These are phyloP conservation scores for Starmerella sp. DNA, from an alignment of 805 yeast genomes.

Conservation along the genomic window DNA sequence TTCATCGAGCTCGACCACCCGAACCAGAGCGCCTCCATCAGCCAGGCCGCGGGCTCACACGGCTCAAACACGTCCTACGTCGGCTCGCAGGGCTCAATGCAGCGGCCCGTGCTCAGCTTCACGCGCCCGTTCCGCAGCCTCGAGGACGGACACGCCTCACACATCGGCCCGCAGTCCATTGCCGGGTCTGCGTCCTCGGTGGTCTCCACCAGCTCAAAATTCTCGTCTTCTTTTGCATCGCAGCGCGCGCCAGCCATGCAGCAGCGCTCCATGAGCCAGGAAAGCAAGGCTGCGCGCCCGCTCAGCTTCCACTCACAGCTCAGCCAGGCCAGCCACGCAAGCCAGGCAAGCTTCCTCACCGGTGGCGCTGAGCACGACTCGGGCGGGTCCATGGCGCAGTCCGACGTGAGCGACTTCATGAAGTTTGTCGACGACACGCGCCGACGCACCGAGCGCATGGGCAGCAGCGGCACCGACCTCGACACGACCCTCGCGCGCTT, in stretches of 20 bases:
- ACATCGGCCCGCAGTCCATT: conserved; percentile 8
- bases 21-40: conserved; percentile 3
- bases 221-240: conserved; percentile 32
- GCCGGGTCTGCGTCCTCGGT: conserved; percentile 15
- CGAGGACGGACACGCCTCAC: conserved; percentile 6
- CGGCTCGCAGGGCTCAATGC: conserved; percentile 12
- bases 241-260: conserved; percentile 11
- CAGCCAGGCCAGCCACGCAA: conserved; percentile 12
- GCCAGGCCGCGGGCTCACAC: conserved; percentile 2
- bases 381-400: conserved; percentile 35
- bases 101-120: conserved; percentile 17
- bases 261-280: conserved; percentile 15
- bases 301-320: conserved; percentile 18
- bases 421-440: conserved; percentile 44
- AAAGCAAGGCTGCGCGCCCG: conserved; percentile 42
- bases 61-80: background rate
- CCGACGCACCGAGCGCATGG: conserved; percentile 12
- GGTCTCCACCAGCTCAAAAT: conserved; percentile 18
- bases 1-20: conserved; percentile 39
- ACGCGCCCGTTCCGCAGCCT: conserved; percentile 20
- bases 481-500: conserved; percentile 27
- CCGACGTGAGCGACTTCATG: conserved; percentile 52
- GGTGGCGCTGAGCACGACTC: conserved; percentile 27
- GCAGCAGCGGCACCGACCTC: conserved; percentile 3
- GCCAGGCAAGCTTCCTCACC: conserved; percentile 20